Base-by-base conservation (phyloP, 495 filamentous ascomycete genomes). In the Penicillium taxi region DNA sequence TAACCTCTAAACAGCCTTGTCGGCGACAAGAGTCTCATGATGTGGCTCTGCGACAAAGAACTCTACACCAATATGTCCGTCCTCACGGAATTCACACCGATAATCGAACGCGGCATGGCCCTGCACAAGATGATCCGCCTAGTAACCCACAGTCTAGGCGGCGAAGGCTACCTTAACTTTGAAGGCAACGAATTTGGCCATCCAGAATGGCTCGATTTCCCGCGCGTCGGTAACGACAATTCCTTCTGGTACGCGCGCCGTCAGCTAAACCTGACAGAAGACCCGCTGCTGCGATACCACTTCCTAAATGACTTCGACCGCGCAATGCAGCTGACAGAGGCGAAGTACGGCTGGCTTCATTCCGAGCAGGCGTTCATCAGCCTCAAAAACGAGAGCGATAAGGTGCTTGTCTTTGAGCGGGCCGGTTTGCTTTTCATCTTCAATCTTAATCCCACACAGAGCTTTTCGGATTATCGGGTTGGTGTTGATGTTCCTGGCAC, bases 111-210 rank as follows among this genome's bases (percentile, higher is more conserved):
- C 41, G 91, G 93, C 35, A 79, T 96, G 66, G 74, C 82, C 6
- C 62, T 98, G 17, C 91, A 98, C 74, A 98, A 98, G 67, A 81
- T 96, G 79, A 94, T 98, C 56, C 82, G 91, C 11, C 76, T 96
- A 6, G 65, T 96, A 37, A 98, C 91, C 15, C 93, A 98, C 62
- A 77, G 69, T 20, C 76, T 98, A n/a, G 91, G 93, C 33, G 91
- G 91, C 44, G 91, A 98, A 62, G 91, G 89, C 25, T 98, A 93
- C 52, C 86, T 96, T 35, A 96, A 96, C 66, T 98, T 98, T 52
- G 87, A 94, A 62, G 91, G 90, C 42, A 98, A 98, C 61, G 91
- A 98, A 59, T 98, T 98, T 59, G 91, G 91, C 1, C 91, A 98
- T 59, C 91, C 91, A 0, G 91, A 98, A 67, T 98, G 91, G 91